Evolutionary conservation across 768 basidiomycete genomes (phyloP).

Genomic region (Rhodosporidiobolus odoratus): DNA sequence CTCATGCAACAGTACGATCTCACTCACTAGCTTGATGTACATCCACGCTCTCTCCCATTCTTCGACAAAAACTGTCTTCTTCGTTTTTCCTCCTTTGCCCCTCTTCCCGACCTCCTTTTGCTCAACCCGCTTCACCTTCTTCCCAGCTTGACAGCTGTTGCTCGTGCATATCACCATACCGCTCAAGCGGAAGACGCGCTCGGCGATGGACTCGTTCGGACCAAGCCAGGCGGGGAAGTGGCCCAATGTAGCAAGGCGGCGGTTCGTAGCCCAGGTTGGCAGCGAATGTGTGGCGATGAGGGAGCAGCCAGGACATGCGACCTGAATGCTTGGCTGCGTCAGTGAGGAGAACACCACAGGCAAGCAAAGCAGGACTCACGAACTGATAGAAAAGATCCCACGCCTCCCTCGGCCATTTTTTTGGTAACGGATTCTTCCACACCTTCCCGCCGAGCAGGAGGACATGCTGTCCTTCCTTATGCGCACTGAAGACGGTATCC

Average conservation of each 20-base stretch:
- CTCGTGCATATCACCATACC: constrained; percentile 20
- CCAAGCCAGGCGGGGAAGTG: constrained; percentile 28
- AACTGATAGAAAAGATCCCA: constrained; percentile 38
- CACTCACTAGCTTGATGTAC: constrained; percentile 30
- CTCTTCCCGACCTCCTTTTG: constrained; percentile 14
- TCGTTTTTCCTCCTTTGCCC: constrained; percentile 9
- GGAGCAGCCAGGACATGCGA: constrained; percentile 32
- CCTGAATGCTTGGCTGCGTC: background rate
- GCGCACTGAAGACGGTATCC: constrained; percentile 9
- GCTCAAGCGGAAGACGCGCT: constrained; percentile 29
- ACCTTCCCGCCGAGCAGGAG: constrained; percentile 24
- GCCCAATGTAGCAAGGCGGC: constrained; percentile 34
- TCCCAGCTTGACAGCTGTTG: constrained; percentile 20
- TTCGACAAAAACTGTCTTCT: constrained; percentile 32
- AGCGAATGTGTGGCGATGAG: constrained; percentile 25
- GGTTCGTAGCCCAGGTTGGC: constrained; percentile 22
- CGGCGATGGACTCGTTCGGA: constrained; percentile 3
- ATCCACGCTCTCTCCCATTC: constrained; percentile 34
- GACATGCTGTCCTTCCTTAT: background rate
- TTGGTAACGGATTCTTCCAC: background rate
- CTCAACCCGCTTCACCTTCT: constrained; percentile 31
- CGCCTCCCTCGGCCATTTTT: constrained; percentile 1
- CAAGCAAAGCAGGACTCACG: background rate
- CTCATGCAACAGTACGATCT: background rate
- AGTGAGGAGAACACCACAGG: background rate